phyloP scores from a whole-genome alignment of 2,329 filamentous ascomycete species.

The Alternaria dauci region DNA sequence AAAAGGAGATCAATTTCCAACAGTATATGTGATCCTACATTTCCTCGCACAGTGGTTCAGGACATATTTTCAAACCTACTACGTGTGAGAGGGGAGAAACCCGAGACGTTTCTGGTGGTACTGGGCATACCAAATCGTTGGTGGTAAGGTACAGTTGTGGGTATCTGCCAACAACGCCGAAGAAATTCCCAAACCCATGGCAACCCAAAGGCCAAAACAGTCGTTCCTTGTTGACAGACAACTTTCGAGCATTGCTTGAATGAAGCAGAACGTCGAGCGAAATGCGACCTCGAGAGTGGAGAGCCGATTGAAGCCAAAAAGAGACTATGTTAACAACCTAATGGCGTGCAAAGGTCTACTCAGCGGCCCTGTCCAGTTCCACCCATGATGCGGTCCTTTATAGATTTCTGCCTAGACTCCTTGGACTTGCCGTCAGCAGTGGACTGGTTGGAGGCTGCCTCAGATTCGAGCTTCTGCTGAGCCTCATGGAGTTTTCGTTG shows the following conservation, averaged over 20 bases:
- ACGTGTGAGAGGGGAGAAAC: background rate
- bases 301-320: too few species aligned
- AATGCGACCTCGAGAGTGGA: too few species aligned
- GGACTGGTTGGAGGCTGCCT: slow-evolving; percentile 24
- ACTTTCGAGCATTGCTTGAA: background rate
- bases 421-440: slow-evolving; percentile 26
- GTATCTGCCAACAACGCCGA: background rate
- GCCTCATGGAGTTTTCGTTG: slow-evolving; percentile 44
- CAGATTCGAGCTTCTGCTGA: slow-evolving; percentile 30
- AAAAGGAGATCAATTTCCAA: background rate
- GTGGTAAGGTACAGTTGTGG: background rate
- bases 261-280: background rate
- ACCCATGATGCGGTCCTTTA: slow-evolving; percentile 47
- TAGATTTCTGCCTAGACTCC: slow-evolving; percentile 32
- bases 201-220: background rate
- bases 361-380: slow-evolving; percentile 22
- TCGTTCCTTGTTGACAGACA: background rate
- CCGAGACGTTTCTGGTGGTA: background rate
- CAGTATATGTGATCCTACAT: background rate
- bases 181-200: background rate
- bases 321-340: too few species aligned
- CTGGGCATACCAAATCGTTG: background rate
- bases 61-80: background rate
- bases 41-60: background rate
- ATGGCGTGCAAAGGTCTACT: background rate